Conservation (phyloP, 2,329 filamentous ascomycete genomes). For the Chaetomium strumarium region DNA sequence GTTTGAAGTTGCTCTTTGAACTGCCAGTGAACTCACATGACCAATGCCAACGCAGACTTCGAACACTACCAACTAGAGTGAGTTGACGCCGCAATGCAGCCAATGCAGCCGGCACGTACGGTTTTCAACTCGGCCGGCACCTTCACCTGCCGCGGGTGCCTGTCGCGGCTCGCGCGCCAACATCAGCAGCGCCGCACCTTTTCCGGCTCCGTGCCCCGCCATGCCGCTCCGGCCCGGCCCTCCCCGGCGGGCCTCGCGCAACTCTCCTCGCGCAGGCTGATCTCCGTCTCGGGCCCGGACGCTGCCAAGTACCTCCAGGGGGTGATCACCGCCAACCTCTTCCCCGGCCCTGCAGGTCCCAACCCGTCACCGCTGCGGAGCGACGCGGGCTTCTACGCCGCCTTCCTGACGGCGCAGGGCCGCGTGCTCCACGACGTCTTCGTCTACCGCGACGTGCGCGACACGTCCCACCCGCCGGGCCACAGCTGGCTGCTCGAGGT, state of each 20-base stretch:
- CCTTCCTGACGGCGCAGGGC: slow-evolving; percentile 80
- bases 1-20: too few relatives aligned
- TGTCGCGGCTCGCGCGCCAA: not conserved
- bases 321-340: slow-evolving; percentile 69
- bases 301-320: slow-evolving; percentile 83
- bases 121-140: not conserved
- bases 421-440: slow-evolving; percentile 86
- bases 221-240: slow-evolving; percentile 25
- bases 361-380: slow-evolving; percentile 22
- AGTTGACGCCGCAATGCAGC: not conserved
- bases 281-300: slow-evolving; percentile 74
- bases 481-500: slow-evolving; percentile 74
- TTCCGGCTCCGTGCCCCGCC: slow-evolving; percentile 18
- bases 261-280: slow-evolving; percentile 69
- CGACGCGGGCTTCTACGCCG: slow-evolving; percentile 63
- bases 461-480: slow-evolving; percentile 22
- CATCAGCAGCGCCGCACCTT: slow-evolving; percentile 15
- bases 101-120: slow-evolving; percentile 9
- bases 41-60: too few relatives aligned
- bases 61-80: not conserved
- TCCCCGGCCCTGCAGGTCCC: slow-evolving; percentile 25
- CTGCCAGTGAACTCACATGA: not conserved
- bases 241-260: slow-evolving; percentile 46
- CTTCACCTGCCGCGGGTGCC: slow-evolving; percentile 1
- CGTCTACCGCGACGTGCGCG: slow-evolving; percentile 59